Evolutionary conservation across 2,329 filamentous ascomycete genomes (phyloP).

Genomic region (Calcarisporium arbuscula): DNA sequence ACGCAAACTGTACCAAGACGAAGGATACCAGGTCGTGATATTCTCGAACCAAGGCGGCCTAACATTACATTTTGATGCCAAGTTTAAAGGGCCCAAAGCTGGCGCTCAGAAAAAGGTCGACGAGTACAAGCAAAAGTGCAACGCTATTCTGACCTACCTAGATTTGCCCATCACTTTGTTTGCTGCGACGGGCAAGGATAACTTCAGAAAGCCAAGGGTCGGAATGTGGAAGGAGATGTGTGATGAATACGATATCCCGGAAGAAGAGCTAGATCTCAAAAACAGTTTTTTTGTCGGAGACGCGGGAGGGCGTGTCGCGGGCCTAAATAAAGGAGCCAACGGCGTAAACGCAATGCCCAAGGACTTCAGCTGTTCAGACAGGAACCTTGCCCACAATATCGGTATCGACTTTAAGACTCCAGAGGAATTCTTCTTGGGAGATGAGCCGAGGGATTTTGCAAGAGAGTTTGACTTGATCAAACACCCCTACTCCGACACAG

Average conservation of each 20-base stretch:
- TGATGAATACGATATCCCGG: conserved; percentile 53
- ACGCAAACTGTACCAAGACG: conserved; percentile 55
- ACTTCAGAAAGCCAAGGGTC: conserved; percentile 76
- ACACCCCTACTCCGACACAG: conserved; percentile 50
- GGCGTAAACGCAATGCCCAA: conserved; percentile 29
- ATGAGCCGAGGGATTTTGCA: conserved; percentile 57
- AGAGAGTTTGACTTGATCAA: conserved; percentile 65
- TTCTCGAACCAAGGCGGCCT: conserved; percentile 88
- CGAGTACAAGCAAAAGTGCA: conserved; percentile 79
- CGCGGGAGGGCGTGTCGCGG: conserved; percentile 58
- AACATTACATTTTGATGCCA: conserved; percentile 66
- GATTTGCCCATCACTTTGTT: conserved; percentile 76
- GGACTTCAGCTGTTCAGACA: conserved; percentile 61
- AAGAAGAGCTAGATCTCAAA: conserved; percentile 57
- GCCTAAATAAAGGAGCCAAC: conserved; percentile 14
- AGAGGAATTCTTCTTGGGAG: conserved; percentile 81
- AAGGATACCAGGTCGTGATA: conserved; percentile 71
- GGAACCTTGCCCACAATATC: conserved; percentile 80
- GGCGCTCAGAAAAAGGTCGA: conserved; percentile 54
- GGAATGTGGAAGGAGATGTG: conserved; percentile 76
- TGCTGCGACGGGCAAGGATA: conserved; percentile 76
- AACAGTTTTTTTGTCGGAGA: conserved; percentile 85
- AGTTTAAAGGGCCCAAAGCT: conserved; percentile 56
- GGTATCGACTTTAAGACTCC: conserved; percentile 78
- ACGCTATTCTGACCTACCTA: conserved; percentile 61